phyloP scores from a whole-genome alignment of 2,329 filamentous ascomycete species.

The Penicillium sp. region DNA sequence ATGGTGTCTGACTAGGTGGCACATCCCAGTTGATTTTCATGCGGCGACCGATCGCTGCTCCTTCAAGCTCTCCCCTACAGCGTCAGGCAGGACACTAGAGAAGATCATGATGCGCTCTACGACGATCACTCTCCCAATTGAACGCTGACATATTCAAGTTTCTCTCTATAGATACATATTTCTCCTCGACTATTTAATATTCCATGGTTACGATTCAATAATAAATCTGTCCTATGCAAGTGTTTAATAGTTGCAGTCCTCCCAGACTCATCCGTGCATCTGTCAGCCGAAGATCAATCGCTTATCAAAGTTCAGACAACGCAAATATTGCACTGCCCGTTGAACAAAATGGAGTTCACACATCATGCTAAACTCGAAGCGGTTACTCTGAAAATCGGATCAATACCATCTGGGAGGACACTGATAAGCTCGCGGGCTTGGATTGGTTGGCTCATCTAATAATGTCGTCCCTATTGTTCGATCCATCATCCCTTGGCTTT shows the following conservation, averaged over 20 bases:
- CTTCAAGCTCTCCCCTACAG: no score
- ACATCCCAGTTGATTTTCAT: no score
- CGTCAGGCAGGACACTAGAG: no score
- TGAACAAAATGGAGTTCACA: not conserved
- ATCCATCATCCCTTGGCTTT: constrained; percentile 19
- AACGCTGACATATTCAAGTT: no score
- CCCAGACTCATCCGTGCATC: not conserved
- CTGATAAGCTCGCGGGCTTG: constrained; percentile 17
- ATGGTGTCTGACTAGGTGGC: no score
- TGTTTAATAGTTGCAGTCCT: not conserved
- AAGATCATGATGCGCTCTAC: no score
- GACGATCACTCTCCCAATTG: no score
- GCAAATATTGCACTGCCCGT: not conserved
- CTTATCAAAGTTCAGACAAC: not conserved
- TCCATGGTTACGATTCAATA: no score
- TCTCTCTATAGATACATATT: no score
- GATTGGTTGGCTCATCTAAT: constrained; percentile 13
- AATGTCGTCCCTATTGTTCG: constrained; percentile 2
- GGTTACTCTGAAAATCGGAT: not conserved
- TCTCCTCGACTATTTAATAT: no score
- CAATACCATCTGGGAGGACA: not conserved
- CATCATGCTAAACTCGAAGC: not conserved
- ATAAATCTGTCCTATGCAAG: not conserved
- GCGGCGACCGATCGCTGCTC: no score
- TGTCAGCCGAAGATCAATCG: not conserved